Evolutionary conservation across 1,139 yeast genomes (phyloP).

Genomic region (Suhomyces panamericanus): DNA sequence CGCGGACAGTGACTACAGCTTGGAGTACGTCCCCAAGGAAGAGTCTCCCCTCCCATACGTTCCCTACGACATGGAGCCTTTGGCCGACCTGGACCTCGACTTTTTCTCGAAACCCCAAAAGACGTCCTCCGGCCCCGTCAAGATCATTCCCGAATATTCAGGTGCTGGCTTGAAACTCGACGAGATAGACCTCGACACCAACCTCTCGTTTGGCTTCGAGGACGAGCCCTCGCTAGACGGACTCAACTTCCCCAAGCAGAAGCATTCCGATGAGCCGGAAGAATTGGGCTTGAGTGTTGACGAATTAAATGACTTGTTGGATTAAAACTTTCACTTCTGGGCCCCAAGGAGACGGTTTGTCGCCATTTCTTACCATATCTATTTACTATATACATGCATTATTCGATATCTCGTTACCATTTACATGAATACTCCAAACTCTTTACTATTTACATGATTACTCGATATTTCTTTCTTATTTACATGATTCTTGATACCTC

Average conservation of each 20-base stretch:
- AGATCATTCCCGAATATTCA: slow-evolving; percentile 1
- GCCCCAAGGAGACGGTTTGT: not conserved
- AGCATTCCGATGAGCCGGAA: slow-evolving; percentile 1
- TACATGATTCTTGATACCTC: too few relatives aligned
- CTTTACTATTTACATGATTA: slow-evolving; percentile 17
- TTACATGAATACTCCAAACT: slow-evolving; percentile 14
- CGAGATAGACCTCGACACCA: slow-evolving; percentile 18
- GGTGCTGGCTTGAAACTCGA: slow-evolving; percentile 16
- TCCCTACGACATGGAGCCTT: slow-evolving; percentile 32
- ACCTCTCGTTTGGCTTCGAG: slow-evolving; percentile 20
- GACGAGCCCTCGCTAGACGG: slow-evolving; percentile 7
- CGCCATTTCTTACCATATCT: slow-evolving; percentile 3
- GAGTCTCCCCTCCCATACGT: slow-evolving; percentile 31
- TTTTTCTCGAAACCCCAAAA: slow-evolving; percentile 20
- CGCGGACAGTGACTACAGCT: slow-evolving; percentile 18
- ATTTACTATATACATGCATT: slow-evolving; percentile 16
- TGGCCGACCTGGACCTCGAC: slow-evolving; percentile 25
- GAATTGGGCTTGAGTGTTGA: slow-evolving; percentile 34
- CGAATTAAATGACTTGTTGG: slow-evolving; percentile 42
- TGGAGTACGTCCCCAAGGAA: slow-evolving; percentile 21
- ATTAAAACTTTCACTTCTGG: slow-evolving; percentile 18
- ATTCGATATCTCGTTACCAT: slow-evolving; percentile 16
- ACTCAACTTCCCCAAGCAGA: slow-evolving; percentile 4
- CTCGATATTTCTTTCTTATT: too few relatives aligned
- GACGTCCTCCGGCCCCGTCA: not conserved